Percentiles rank a stretch among this genome's conserved stretches.
Conservation (phyloP, 208 protist species). For the Crithidia sp. region DNA sequence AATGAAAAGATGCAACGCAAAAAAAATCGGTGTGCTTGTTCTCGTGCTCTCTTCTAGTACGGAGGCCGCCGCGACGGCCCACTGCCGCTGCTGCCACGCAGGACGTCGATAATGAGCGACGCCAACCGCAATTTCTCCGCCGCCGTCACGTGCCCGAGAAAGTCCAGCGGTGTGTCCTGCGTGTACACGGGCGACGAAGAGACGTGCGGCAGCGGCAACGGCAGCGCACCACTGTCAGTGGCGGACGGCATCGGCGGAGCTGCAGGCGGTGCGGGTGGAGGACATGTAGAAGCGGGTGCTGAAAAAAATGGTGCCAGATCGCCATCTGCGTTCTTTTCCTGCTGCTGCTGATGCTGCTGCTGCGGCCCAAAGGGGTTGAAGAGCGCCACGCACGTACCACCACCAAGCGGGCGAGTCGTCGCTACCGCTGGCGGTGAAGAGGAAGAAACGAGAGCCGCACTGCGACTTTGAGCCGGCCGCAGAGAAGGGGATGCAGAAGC, state of each 20-base stretch:
- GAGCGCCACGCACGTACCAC: background rate
- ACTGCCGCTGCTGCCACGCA: background rate
- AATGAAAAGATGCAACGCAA: too few relatives aligned
- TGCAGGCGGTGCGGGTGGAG: conserved; percentile 1
- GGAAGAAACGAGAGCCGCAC: too few relatives aligned
- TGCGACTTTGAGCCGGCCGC: too few relatives aligned
- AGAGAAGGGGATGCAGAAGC: too few relatives aligned
- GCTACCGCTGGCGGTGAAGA: too few relatives aligned
- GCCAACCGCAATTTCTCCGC: conserved; percentile 17
- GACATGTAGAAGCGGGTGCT: background rate
- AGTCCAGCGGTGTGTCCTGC: background rate
- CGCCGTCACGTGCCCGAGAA: conserved; percentile 1
- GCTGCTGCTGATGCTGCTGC: background rate
- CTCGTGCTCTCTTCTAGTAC: background rate
- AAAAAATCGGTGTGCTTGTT: background rate
- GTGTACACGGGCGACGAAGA: background rate
- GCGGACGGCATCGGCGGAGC: background rate
- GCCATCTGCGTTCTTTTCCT: background rate
- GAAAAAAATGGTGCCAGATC: background rate
- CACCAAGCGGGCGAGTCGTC: too few relatives aligned
- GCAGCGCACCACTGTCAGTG: background rate
- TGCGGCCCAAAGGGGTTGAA: conserved; percentile 5
- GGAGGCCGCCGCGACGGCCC: background rate
- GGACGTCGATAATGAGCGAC: conserved; percentile 21
- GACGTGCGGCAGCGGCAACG: background rate